A percentile compares a stretch with the other conserved stretches of the same genome.
Evolutionary conservation across 352 stramenopile species (phyloP).

Genomic region (Thalassiosira exigua): DNA sequence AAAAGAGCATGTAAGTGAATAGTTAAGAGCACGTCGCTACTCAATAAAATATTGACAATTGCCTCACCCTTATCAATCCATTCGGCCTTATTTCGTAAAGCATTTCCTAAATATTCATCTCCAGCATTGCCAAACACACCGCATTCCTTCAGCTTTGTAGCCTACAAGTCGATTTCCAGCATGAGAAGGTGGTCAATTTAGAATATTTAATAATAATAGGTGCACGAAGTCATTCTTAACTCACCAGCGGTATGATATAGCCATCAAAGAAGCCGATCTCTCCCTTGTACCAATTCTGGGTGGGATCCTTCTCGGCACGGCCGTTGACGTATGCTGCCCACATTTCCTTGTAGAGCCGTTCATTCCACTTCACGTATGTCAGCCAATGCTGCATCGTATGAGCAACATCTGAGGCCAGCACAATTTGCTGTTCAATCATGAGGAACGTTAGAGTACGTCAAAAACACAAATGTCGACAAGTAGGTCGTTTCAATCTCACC

Average conservation of each 20-base stretch:
- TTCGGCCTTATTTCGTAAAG: constrained; percentile 28
- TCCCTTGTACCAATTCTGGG: constrained; percentile 48
- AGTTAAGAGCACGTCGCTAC: too few species aligned
- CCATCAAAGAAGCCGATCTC: constrained; percentile 64
- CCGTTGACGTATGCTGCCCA: constrained; percentile 40
- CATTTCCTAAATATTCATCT: constrained; percentile 38
- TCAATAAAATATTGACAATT: too few species aligned
- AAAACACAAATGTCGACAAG: too few species aligned
- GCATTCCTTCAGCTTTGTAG: constrained; percentile 40
- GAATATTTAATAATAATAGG: too few species aligned
- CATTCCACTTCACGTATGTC: constrained; percentile 59
- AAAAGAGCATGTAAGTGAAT: too few species aligned
- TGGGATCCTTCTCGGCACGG: constrained; percentile 31
- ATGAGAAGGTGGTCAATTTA: too few species aligned
- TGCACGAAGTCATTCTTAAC: too few species aligned
- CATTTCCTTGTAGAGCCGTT: constrained; percentile 47
- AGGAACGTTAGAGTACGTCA: too few species aligned
- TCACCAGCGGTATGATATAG: constrained; percentile 61
- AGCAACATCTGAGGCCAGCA: constrained; percentile 53
- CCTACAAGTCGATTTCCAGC: too few species aligned
- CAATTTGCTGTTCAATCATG: too few species aligned
- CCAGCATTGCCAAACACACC: constrained; percentile 40
- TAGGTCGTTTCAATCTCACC: too few species aligned
- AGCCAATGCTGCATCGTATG: constrained; percentile 62
- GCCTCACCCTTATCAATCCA: constrained; percentile 40